Evolutionary conservation across 768 basidiomycete genomes (phyloP).

Genomic region (Macrolepiota dolichaula): DNA sequence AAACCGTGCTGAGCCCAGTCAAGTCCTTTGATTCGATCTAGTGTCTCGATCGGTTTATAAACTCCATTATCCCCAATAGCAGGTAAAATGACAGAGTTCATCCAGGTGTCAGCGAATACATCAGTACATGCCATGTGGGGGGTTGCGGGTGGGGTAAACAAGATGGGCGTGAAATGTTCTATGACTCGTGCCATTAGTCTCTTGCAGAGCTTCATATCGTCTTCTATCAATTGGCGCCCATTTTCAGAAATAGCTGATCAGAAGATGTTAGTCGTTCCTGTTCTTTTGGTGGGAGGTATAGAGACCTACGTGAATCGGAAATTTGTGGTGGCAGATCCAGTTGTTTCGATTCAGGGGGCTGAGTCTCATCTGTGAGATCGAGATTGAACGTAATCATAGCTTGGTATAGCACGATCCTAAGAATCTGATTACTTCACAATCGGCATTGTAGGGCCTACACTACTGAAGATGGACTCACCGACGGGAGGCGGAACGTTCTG

Average conservation of each 20-base stretch:
- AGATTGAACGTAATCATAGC: constrained; percentile 59
- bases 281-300: background rate
- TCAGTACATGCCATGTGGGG: constrained; percentile 75
- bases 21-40: constrained; percentile 54
- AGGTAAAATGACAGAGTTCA: constrained; percentile 63
- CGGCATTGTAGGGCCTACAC: background rate
- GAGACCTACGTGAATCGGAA: background rate
- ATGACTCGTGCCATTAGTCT: constrained; percentile 54
- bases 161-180: constrained; percentile 63
- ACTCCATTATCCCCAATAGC: constrained; percentile 61
- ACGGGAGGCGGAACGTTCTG: constrained; percentile 38
- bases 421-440: constrained; percentile 37
- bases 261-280: background rate
- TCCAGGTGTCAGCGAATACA: constrained; percentile 69
- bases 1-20: constrained; percentile 60
- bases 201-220: constrained; percentile 37
- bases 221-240: background rate
- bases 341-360: constrained; percentile 3
- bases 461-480: constrained; percentile 36
- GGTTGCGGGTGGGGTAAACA: constrained; percentile 71
- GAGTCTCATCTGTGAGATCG: constrained; percentile 33
- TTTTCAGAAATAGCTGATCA: constrained; percentile 21
- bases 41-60: constrained; percentile 69
- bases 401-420: constrained; percentile 63
- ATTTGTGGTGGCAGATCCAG: constrained; percentile 12